These are phyloP conservation scores for Saccharomyces hybrid DNA, from an alignment of 1,139 yeast species.

Conservation along the genomic window DNA sequence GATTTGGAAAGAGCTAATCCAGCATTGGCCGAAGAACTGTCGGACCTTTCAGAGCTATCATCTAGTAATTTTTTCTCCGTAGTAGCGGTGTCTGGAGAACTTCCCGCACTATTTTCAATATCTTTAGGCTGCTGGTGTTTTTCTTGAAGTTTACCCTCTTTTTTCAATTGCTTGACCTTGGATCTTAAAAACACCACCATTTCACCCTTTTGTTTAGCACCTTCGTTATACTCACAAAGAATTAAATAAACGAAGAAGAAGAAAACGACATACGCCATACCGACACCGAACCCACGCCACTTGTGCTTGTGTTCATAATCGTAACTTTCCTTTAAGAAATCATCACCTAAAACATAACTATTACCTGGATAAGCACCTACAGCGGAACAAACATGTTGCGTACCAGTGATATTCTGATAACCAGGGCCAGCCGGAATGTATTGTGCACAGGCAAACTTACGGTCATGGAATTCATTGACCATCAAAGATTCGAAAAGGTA, in stretches of 20 bases:
- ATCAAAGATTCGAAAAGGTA: constrained; percentile 64
- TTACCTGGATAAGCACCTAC: constrained; percentile 61
- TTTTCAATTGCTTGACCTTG: constrained; percentile 33
- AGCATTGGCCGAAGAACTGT: not conserved
- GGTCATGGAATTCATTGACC: constrained; percentile 43
- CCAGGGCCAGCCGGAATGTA: constrained; percentile 48
- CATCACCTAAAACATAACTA: constrained; percentile 48
- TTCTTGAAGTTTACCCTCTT: constrained; percentile 19
- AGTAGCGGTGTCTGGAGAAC: constrained; percentile 5
- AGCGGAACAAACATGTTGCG: constrained; percentile 48
- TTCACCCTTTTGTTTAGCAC: constrained; percentile 80
- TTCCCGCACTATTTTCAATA: constrained; percentile 17
- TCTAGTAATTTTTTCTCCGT: constrained; percentile 19
- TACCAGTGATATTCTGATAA: constrained; percentile 36
- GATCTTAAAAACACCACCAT: constrained; percentile 58
- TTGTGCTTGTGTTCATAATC: constrained; percentile 52
- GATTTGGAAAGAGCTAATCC: constrained; percentile 20
- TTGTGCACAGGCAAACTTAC: constrained; percentile 38
- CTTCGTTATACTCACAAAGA: constrained; percentile 59
- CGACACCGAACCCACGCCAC: constrained; percentile 83
- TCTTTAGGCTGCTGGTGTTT: constrained; percentile 7
- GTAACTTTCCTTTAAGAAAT: constrained; percentile 47
- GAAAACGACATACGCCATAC: constrained; percentile 33
- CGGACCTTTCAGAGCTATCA: constrained; percentile 6
- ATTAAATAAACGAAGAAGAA: constrained; percentile 36